Evolutionary conservation across 2,329 filamentous ascomycete species (phyloP).

Genomic region (Nothophaeocryptopus gaeumannii): DNA sequence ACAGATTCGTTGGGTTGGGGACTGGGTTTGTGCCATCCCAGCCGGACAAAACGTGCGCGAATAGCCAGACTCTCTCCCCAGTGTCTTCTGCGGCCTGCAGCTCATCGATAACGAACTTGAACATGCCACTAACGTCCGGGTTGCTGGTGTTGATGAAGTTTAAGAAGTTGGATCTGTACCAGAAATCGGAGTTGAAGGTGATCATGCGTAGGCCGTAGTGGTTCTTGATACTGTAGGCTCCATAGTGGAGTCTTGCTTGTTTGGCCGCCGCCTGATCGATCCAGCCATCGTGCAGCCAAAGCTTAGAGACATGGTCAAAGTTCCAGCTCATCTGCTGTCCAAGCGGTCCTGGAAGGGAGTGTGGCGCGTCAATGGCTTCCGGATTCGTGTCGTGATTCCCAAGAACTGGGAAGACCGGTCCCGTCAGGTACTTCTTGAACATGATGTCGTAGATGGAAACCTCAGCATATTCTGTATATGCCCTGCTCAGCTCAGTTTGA

Average conservation of each 20-base stretch:
- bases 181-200: constrained; percentile 54
- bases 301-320: constrained; percentile 53
- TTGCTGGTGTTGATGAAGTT: constrained; percentile 54
- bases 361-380: constrained; percentile 52
- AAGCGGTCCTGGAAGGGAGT: constrained; percentile 52
- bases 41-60: constrained; percentile 55
- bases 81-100: constrained; percentile 53
- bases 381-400: constrained; percentile 59
- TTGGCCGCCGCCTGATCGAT: constrained; percentile 46
- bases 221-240: constrained; percentile 55
- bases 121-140: constrained; percentile 50
- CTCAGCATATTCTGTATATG: constrained; percentile 55
- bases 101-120: constrained; percentile 52
- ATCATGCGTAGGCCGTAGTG: constrained; percentile 54
- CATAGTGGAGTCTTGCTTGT: constrained; percentile 54
- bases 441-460: constrained; percentile 50
- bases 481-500: constrained; percentile 50
- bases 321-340: constrained; percentile 59
- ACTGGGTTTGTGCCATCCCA: constrained; percentile 57
- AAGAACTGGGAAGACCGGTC: constrained; percentile 55
- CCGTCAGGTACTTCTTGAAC: constrained; percentile 56
- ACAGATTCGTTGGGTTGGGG: constrained; percentile 53
- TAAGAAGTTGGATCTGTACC: constrained; percentile 45
- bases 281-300: constrained; percentile 59
- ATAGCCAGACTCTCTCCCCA: constrained; percentile 54